Evolutionary conservation across 140 eudicot genomes (phyloP).

Genomic region (Erigeron philadelphicus): DNA sequence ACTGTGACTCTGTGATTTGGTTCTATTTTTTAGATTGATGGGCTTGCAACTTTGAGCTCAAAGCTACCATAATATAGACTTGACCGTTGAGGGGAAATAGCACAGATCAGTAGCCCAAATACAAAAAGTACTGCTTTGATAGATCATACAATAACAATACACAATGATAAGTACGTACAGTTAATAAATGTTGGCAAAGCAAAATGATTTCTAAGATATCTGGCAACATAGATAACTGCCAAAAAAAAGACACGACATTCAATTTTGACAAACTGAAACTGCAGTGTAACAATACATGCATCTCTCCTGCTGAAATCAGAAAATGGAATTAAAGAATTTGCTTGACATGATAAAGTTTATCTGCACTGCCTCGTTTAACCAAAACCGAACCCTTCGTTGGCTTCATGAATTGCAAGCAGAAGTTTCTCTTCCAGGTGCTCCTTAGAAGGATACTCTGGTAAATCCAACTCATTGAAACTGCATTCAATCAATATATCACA

Average conservation of each 20-base stretch:
- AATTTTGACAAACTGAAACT: constrained; percentile 37
- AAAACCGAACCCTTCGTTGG: constrained; percentile 93
- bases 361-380: constrained; percentile 56
- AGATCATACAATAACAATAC: constrained; percentile 10
- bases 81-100: no score
- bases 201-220: constrained; percentile 19
- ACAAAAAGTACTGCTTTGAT: not conserved
- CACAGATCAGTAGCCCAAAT: no score
- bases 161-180: constrained; percentile 18
- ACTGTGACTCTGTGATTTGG: no score
- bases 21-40: no score
- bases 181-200: constrained; percentile 25
- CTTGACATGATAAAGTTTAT: constrained; percentile 36
- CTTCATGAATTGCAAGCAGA: constrained; percentile 92
- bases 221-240: constrained; percentile 34
- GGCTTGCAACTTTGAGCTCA: no score
- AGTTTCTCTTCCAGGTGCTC: constrained; percentile 80
- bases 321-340: constrained; percentile 16
- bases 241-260: constrained; percentile 3
- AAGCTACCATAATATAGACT: no score
- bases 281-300: constrained; percentile 44
- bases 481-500: constrained; percentile 23
- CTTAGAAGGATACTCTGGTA: constrained; percentile 90
- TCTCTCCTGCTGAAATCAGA: constrained; percentile 19
- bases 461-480: constrained; percentile 95